A percentile compares a stretch with the other conserved stretches of the same genome.
These are phyloP conservation scores for Chaetoceros muelleri DNA, from an alignment of 108 stramenopile genomes.

Conservation along the genomic window DNA sequence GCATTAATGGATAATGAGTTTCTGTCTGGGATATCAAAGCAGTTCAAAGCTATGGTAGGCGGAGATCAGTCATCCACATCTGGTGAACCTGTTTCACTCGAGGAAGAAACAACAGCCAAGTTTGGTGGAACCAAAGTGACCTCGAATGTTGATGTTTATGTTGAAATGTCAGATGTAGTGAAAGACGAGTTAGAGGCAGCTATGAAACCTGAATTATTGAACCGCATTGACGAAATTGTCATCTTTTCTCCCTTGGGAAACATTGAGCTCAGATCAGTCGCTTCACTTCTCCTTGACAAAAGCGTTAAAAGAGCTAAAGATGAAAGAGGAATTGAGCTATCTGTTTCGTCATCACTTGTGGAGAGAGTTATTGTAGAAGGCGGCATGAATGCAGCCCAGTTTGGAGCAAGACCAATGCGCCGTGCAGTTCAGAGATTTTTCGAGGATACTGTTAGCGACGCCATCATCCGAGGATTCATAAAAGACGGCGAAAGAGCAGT, in stretches of 20 bases:
- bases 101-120: constrained; percentile 16
- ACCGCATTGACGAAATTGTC: constrained; percentile 98
- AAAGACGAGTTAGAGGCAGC: constrained; percentile 80
- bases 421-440: constrained; percentile 75
- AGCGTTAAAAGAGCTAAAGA: constrained; percentile 43
- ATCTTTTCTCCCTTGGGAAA: constrained; percentile 80
- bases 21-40: constrained; percentile 1
- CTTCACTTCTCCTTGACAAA: constrained; percentile 42
- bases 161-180: constrained; percentile 67
- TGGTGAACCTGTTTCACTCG: constrained; percentile 5
- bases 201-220: constrained; percentile 96
- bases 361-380: constrained; percentile 58
- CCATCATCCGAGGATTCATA: constrained; percentile 71
- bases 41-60: constrained; percentile 12
- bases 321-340: constrained; percentile 42
- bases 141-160: constrained; percentile 41
- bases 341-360: constrained; percentile 34
- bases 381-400: constrained; percentile 59
- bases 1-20: constrained; percentile 1
- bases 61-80: background rate
- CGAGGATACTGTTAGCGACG: constrained; percentile 81
- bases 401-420: constrained; percentile 82
- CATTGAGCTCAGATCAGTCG: constrained; percentile 65
- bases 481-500: constrained; percentile 46
- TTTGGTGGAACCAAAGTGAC: constrained; percentile 8